A percentile compares a stretch with the other conserved stretches of the same genome.
Evolutionary conservation across 2,329 filamentous ascomycete species (phyloP).

Genomic region (Xylaria sp.): DNA sequence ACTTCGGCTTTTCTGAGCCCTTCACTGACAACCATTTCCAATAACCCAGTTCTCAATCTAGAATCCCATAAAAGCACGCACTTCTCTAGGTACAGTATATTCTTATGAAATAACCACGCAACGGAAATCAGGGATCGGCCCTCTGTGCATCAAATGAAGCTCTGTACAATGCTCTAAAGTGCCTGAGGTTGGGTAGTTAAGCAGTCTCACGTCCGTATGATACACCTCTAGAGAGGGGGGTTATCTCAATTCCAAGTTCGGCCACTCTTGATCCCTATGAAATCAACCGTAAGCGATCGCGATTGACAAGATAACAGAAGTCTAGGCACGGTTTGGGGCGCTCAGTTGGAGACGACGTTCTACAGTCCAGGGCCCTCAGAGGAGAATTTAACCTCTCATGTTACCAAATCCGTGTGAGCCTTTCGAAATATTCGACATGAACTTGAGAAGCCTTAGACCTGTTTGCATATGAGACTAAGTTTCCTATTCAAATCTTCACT

Average conservation of each 20-base stretch:
- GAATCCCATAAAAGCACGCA: no score
- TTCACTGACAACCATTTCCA: no score
- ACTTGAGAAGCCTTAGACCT: background rate
- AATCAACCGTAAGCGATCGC: background rate
- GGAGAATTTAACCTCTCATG: background rate
- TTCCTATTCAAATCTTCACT: background rate
- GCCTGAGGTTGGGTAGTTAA: background rate
- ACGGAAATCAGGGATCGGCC: no score
- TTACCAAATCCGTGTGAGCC: no score
- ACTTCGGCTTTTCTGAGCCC: background rate
- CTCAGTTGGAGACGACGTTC: background rate
- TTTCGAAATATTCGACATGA: background rate
- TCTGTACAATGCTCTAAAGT: background rate
- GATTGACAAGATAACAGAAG: background rate
- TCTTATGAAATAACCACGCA: no score
- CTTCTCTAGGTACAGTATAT: no score
- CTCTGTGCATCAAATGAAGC: background rate
- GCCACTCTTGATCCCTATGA: background rate
- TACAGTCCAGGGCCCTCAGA: background rate
- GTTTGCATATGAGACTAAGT: background rate
- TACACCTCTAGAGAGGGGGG: background rate
- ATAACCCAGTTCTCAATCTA: no score
- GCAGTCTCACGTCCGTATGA: background rate
- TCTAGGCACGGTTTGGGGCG: background rate
- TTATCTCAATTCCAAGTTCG: background rate